phyloP scores from a whole-genome alignment of 2,329 filamentous ascomycete species.

The Aspergillus fijiensis region DNA sequence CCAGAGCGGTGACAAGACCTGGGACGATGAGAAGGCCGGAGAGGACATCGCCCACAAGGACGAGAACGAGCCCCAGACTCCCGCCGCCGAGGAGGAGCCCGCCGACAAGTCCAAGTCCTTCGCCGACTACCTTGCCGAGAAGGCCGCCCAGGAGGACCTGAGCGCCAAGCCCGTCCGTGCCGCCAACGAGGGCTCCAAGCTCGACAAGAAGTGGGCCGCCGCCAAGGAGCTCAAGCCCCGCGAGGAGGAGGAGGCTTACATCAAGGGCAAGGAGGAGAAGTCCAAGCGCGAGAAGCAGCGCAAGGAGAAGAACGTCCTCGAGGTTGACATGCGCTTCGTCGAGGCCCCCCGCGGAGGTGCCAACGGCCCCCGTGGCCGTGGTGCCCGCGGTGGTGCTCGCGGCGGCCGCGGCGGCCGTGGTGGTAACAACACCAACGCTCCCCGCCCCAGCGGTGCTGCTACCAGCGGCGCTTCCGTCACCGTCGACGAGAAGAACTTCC shows the following conservation, averaged over 20 bases:
- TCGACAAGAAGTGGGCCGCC: slow-evolving; percentile 87
- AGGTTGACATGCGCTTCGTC: slow-evolving; percentile 81
- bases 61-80: slow-evolving; percentile 66
- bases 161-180: slow-evolving; percentile 73
- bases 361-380: slow-evolving; percentile 37
- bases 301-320: slow-evolving; percentile 86
- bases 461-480: slow-evolving; percentile 31
- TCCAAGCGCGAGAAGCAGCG: slow-evolving; percentile 77
- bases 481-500: slow-evolving; percentile 50
- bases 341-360: slow-evolving; percentile 55
- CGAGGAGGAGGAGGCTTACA: slow-evolving; percentile 68
- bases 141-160: slow-evolving; percentile 66
- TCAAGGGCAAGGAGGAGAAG: slow-evolving; percentile 73
- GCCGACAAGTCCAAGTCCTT: slow-evolving; percentile 91
- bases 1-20: slow-evolving; percentile 76
- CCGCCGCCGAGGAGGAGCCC: slow-evolving; percentile 57
- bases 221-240: slow-evolving; percentile 65
- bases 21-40: slow-evolving; percentile 87
- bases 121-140: slow-evolving; percentile 79
- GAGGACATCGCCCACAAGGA: slow-evolving; percentile 85
- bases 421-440: slow-evolving; percentile 23
- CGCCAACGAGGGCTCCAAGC: slow-evolving; percentile 86
- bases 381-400: slow-evolving; percentile 30
- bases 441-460: slow-evolving; percentile 25
- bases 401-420: slow-evolving; percentile 21